phyloP scores from a whole-genome alignment of 1,284 basidiomycete genomes.

The Pyrrhoderma lamaoense region DNA sequence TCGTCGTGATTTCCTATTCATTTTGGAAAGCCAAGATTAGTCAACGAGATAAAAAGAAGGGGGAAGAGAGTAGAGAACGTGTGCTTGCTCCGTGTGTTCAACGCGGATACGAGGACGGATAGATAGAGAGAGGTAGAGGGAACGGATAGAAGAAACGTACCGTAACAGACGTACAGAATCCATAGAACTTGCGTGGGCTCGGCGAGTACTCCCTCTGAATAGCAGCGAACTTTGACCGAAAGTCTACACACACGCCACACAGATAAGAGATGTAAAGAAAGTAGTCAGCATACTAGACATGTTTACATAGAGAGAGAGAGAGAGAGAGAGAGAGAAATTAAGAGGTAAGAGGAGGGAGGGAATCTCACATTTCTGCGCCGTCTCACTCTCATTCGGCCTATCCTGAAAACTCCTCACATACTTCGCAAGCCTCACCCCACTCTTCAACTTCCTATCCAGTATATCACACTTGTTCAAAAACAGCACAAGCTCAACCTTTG shows the following conservation, averaged over 20 bases:
- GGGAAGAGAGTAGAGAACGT: too few species aligned
- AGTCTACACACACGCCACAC: constrained; percentile 14
- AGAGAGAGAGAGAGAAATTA: background rate
- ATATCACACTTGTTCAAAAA: constrained; percentile 62
- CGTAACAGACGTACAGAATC: constrained; percentile 72
- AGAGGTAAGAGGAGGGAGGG: background rate
- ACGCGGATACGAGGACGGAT: too few species aligned
- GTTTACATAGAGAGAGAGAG: background rate
- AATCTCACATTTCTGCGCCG: constrained; percentile 45
- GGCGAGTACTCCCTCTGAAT: constrained; percentile 22
- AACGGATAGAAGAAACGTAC: constrained; percentile 30
- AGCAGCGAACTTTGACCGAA: constrained; percentile 22
- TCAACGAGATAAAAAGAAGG: too few species aligned
- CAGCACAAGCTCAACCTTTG: constrained; percentile 46
- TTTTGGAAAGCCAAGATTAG: too few species aligned
- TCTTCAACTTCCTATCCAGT: constrained; percentile 43
- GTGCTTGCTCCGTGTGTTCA: background rate
- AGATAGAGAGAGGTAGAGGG: too few species aligned
- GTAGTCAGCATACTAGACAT: too few species aligned
- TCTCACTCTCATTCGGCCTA: constrained; percentile 43
- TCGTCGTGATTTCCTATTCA: constrained; percentile 59
- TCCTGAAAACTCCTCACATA: constrained; percentile 46
- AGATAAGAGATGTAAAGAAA: too few species aligned
- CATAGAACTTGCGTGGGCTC: constrained; percentile 53
- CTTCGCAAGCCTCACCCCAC: constrained; percentile 45